Percentiles rank a stretch among this genome's conserved stretches.
Conservation (phyloP, 768 basidiomycete species). For the Lyophyllum decastes region DNA sequence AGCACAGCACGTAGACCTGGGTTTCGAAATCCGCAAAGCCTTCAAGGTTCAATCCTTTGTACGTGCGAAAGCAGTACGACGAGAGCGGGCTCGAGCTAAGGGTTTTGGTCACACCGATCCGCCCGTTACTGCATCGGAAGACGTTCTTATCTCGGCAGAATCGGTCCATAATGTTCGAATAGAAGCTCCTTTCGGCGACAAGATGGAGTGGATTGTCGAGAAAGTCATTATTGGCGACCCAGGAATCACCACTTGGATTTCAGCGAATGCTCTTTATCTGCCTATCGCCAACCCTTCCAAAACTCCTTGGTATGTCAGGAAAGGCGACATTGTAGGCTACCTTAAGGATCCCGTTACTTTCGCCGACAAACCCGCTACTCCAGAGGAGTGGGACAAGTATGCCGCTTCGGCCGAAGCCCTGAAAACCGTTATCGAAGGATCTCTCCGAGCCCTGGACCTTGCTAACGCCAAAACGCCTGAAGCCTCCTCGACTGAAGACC, state of each 20-base stretch:
- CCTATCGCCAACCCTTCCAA: neutral
- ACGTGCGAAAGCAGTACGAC: neutral
- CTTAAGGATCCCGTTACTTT: neutral
- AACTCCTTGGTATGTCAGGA: neutral
- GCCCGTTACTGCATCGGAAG: neutral
- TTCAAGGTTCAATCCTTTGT: conserved; percentile 7
- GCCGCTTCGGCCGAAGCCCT: neutral
- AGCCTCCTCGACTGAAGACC: conserved; percentile 12
- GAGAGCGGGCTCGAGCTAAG: neutral
- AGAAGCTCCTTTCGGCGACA: conserved; percentile 8
- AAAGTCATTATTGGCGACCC: conserved; percentile 13
- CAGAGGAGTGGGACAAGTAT: neutral
- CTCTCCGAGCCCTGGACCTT: neutral
- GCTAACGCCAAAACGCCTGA: neutral
- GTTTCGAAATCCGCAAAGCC: conserved; percentile 18
- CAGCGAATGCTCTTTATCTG: neutral
- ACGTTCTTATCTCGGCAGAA: neutral
- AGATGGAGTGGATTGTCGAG: conserved; percentile 17
- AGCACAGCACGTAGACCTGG: conserved; percentile 12
- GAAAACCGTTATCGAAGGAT: conserved; percentile 5
- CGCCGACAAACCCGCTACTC: neutral
- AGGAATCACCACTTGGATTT: neutral
- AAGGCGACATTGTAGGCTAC: neutral
- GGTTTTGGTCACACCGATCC: neutral
- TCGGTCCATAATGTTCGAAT: conserved; percentile 10